Percentiles rank a stretch among this genome's conserved stretches.
Conservation (phyloP, 306 rosid genomes). For the Trichosanthes cucumerina region DNA sequence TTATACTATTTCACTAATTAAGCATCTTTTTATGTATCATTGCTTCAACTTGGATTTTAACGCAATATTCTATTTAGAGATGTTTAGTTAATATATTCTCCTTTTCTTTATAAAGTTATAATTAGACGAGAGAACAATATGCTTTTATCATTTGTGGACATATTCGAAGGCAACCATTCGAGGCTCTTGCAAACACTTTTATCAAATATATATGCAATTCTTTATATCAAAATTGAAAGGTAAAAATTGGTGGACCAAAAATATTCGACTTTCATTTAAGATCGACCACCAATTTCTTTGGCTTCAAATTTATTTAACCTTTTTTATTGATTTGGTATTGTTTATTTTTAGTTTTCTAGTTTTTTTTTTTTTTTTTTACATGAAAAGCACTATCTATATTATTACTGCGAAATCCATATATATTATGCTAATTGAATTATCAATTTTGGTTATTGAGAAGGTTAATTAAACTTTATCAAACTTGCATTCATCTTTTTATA, state of each 20-base stretch:
- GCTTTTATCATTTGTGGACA: not conserved
- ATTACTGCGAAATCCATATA: not conserved
- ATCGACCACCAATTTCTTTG: not conserved
- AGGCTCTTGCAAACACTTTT: not conserved
- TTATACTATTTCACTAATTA: not conserved
- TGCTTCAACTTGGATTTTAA: not conserved
- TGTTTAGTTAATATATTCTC: not conserved
- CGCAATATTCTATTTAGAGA: not conserved
- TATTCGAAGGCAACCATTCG: not conserved
- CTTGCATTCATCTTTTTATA: not conserved
- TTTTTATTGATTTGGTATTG: not conserved
- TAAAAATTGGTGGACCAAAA: not conserved
- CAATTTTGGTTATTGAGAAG: too few species aligned
- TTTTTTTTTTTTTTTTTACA: not conserved
- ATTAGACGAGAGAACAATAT: not conserved
- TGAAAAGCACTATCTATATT: not conserved
- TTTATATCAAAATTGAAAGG: not conserved
- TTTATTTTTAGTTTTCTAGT: not conserved
- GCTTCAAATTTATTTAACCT: not conserved
- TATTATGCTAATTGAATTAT: not conserved
- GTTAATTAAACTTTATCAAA: not conserved
- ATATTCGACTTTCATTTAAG: not conserved
- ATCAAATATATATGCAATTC: not conserved
- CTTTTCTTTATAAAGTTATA: not conserved
- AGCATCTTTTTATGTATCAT: not conserved